Evolutionary conservation across 1,284 basidiomycete species (phyloP), one percentile per base, ranked within the genome.

Genomic region (Fistulinella cinereoalba): DNA sequence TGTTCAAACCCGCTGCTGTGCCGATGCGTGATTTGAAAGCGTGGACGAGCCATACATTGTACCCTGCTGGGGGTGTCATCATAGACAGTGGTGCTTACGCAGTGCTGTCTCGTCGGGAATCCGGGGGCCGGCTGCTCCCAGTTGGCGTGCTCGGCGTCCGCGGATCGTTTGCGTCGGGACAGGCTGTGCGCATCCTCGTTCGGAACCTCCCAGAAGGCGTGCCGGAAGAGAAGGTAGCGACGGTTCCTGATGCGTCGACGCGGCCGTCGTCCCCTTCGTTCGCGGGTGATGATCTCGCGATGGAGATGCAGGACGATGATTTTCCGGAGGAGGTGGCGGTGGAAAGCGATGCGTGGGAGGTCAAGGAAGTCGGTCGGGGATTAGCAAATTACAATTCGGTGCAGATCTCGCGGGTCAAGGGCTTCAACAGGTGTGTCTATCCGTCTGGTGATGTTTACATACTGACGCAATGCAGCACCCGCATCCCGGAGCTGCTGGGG

Each of bases 351-450:
- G 78, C 74, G 16, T 85, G 83, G 73, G 89, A 96, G 56, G 73
- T 92, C 23, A 72, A 91, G 36, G 95, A 97, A 65, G 90, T 99
- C 23, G 97, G 95, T 0, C 80, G 95, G 36, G 97, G 96, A 0
- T 72, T 98, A 37, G 92, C 92, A 10, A 97, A 96, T 69, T 99
- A 97, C 65, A 98, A 97, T 62, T 96, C 89, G 36, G 85, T 83
- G 36, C 95, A 98, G 67, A 94, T 97, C 53, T 77, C 81, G 46
- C 79, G 85, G 50, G 87, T 98, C 50, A 95, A 92, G 65, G 95
- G 96, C 2, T 64, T 90, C 58, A 91, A 93, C 66, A 96, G 92
- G 92, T 92, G 56, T 37, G 79, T 68, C 15, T 11, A 0, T 12
- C 5, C 1, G 24, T 18, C 0, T 2, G 6, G 4, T 3, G 7